These are phyloP conservation scores for Pseudoturritis turrita DNA, from an alignment of 345 rosid genomes.

Conservation along the genomic window DNA sequence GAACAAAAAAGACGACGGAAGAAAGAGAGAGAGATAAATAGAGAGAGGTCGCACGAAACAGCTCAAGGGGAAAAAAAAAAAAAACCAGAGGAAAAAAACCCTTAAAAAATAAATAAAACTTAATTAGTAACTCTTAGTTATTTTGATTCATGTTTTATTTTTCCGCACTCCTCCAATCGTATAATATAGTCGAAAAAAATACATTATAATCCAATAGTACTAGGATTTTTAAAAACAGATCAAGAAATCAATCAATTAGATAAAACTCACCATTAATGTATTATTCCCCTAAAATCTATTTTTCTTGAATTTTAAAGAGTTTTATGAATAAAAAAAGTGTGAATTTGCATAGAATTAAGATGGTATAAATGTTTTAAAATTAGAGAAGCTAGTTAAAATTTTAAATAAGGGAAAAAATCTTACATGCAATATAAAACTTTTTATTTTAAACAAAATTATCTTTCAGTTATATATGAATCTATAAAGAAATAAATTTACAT, in stretches of 20 bases:
- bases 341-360: no score
- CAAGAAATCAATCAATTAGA: no score
- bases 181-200: neutral
- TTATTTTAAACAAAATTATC: no score
- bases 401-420: no score
- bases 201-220: neutral
- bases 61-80: constrained; percentile 22
- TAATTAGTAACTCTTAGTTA: neutral
- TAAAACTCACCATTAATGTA: neutral
- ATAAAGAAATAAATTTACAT: no score
- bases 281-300: neutral
- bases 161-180: neutral
- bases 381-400: no score
- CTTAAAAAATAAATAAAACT: constrained; percentile 13
- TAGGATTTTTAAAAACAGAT: no score
- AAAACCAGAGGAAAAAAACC: constrained; percentile 14
- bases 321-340: no score
- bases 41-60: constrained; percentile 40
- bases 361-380: no score
- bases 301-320: no score
- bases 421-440: no score
- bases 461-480: no score
- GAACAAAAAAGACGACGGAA: constrained; percentile 27
- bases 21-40: constrained; percentile 19
- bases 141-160: neutral